phyloP scores from a whole-genome alignment of 768 basidiomycete species.

The Agaricus sinodeliciosus region DNA sequence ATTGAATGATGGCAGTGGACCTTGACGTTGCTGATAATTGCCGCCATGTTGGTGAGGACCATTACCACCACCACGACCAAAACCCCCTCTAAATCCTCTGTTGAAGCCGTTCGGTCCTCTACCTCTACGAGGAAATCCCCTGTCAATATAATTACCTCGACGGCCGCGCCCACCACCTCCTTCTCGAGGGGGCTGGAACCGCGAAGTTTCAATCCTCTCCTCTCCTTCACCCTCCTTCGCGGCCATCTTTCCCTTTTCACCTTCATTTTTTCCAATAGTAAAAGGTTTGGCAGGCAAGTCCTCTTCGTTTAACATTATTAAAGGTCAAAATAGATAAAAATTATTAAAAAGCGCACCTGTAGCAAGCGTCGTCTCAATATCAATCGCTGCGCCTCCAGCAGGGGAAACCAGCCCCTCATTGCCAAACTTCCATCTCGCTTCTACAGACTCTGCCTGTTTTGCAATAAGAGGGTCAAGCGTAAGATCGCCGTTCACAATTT shows the following conservation, averaged over 20 bases:
- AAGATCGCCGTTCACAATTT: conserved; percentile 4
- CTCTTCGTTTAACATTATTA: too few species aligned
- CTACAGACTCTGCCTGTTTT: conserved; percentile 2
- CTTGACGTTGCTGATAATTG: conserved; percentile 17
- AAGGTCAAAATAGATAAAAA: not conserved
- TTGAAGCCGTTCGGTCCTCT: conserved; percentile 26
- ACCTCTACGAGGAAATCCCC: conserved; percentile 20
- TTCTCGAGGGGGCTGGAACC: not conserved
- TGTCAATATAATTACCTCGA: conserved; percentile 20
- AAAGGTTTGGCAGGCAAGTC: too few species aligned
- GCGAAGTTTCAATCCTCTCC: not conserved
- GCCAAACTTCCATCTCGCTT: conserved; percentile 52
- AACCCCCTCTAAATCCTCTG: conserved; percentile 27
- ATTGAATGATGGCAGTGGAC: conserved; percentile 24
- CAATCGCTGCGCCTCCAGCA: not conserved
- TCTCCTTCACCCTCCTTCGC: not conserved
- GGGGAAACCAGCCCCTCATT: conserved; percentile 24
- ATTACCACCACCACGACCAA: conserved; percentile 20
- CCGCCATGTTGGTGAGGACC: conserved; percentile 19
- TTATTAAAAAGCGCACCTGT: not conserved
- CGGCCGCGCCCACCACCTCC: conserved; percentile 17
- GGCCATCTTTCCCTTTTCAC: not conserved
- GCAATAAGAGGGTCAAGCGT: conserved; percentile 7
- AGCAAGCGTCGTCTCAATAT: not conserved
- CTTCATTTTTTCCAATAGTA: too few species aligned